Base-by-base conservation (phyloP, 768 basidiomycete genomes). In the Coprinellus aureogranulatus region DNA sequence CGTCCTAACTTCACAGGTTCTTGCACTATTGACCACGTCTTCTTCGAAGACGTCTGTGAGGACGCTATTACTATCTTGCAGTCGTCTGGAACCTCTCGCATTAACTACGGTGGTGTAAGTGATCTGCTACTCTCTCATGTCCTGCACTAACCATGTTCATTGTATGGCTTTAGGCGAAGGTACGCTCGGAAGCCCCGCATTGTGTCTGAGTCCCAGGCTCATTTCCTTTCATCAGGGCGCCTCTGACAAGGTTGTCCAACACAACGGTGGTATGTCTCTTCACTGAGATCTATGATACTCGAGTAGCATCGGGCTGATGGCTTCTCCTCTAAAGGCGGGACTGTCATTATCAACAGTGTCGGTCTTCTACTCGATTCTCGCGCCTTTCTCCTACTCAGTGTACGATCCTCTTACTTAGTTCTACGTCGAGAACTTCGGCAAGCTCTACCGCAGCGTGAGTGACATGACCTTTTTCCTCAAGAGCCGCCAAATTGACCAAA, bases 61-160 rank as follows among this genome's bases (percentile, higher is more conserved):
- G 72, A 75, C 57, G 73, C 74, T 34, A 73, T 75, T 27, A 75
- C 76, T 5, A 72, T 77, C 67, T 76, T 75, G 55, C 75, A 77
- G 54, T 71, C 47, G 40, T 71, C 70, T 42, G 75, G 70, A 25
- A 73, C 69, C 20, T 72, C 68, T 53, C 69, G 49, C 53, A 73
- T 75, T 48, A 74, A 72, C 62, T 73, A 72, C 30, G 74, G 74
- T 53, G 73, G 73, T 27, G 73, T 73, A 67, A 58, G 69, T 70
- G 16, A 28, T 8, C 27, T 34, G 8, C 14, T 4, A 3, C 20
- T 26, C 22, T 12, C 5, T 14, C 31, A 23, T 34, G 9, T 3
- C 45, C n/a, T 20, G 34, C n/a, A 44, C 41, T 5, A 5, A 44
- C 20, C 4, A 18, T n/a, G 16, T 44, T 44, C 6, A 10, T n/a